Percentiles rank a stretch among this genome's conserved stretches.
Conservation (phyloP, 2,329 filamentous ascomycete species). For the Fusarium ramigenum region DNA sequence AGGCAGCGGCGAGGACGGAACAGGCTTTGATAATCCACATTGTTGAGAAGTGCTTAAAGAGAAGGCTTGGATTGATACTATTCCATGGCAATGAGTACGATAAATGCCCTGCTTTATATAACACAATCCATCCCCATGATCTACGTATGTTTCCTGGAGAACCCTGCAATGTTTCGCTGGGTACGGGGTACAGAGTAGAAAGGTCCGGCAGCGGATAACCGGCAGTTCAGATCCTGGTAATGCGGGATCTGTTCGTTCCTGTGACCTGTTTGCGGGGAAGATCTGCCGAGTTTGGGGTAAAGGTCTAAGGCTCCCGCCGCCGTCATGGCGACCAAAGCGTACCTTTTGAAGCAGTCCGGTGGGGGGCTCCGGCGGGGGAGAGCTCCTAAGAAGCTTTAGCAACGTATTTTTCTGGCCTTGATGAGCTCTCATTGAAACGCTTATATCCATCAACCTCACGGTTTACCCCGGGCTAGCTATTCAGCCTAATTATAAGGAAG, state of each 20-base stretch:
- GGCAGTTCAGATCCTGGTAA: not conserved
- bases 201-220: not conserved
- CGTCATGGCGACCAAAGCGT: no score
- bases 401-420: not conserved
- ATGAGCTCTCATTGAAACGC: not conserved
- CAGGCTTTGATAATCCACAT: not conserved
- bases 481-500: not conserved
- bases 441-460: not conserved
- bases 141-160: not conserved
- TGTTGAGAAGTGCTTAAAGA: not conserved
- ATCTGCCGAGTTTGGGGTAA: no score
- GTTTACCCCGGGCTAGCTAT: not conserved
- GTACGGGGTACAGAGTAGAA: no score
- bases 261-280: not conserved
- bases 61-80: not conserved
- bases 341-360: not conserved
- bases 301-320: no score
- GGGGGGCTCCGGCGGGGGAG: not conserved
- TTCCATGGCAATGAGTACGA: fast-evolving
- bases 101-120: not conserved
- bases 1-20: not conserved
- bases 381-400: fast-evolving
- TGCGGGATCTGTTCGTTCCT: not conserved
- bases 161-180: not conserved
- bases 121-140: not conserved